phyloP scores from a whole-genome alignment of 352 stramenopile species.

The Globisporangium perplexum region DNA sequence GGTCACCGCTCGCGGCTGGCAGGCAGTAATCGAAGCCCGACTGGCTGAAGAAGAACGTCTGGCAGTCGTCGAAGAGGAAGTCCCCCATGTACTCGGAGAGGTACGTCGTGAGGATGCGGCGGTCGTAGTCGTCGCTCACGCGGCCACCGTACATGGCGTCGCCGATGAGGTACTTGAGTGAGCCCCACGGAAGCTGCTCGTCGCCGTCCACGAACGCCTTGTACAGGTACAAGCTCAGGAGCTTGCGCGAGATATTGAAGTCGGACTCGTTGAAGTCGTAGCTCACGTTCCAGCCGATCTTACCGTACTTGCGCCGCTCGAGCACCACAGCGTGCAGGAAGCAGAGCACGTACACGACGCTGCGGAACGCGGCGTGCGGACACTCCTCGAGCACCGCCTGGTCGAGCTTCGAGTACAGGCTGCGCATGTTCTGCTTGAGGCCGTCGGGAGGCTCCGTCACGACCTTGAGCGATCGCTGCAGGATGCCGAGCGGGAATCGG shows the following conservation, averaged over 20 bases:
- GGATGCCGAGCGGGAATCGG: slow-evolving; percentile 92
- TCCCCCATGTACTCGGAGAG: slow-evolving; percentile 96
- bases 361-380: slow-evolving; percentile 87
- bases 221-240: slow-evolving; percentile 91
- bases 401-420: slow-evolving; percentile 90
- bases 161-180: slow-evolving; percentile 93
- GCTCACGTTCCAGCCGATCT: slow-evolving; percentile 96
- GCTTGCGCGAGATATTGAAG: slow-evolving; percentile 90
- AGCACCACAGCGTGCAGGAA: slow-evolving; percentile 95
- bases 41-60: slow-evolving; percentile 92
- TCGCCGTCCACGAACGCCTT: slow-evolving; percentile 92
- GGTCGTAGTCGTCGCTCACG: slow-evolving; percentile 95
- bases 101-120: slow-evolving; percentile 92
- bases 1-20: slow-evolving; percentile 27
- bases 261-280: slow-evolving; percentile 98
- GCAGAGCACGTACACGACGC: slow-evolving; percentile 94
- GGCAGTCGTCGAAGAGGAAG: slow-evolving; percentile 94
- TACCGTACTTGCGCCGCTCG: slow-evolving; percentile 94
- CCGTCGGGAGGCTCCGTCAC: slow-evolving; percentile 95
- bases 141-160: slow-evolving; percentile 96
- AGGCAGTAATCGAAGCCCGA: slow-evolving; percentile 93
- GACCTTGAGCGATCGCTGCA: slow-evolving; percentile 94
- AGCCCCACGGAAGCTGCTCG: slow-evolving; percentile 93
- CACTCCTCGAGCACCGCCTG: slow-evolving; percentile 90
- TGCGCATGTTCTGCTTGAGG: slow-evolving; percentile 96